phyloP scores from a whole-genome alignment of 257 asterid species.

The Verbena officinalis region DNA sequence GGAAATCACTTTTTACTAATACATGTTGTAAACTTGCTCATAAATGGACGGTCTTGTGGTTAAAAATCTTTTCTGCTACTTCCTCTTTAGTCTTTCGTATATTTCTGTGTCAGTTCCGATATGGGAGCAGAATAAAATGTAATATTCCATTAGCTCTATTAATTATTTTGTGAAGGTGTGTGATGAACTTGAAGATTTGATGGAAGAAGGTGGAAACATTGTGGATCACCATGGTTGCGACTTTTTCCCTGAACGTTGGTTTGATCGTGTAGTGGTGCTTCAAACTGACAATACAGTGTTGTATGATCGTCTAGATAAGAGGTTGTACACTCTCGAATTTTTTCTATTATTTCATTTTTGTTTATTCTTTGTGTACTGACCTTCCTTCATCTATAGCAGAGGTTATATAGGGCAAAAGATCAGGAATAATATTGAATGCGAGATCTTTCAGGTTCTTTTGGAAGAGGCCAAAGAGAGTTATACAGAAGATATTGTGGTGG shows the following conservation, averaged over 20 bases:
- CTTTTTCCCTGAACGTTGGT: constrained; percentile 97
- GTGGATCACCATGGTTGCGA: constrained; percentile 97
- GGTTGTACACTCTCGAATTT: constrained; percentile 39
- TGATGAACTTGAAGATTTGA: constrained; percentile 92
- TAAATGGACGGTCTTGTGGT: background rate
- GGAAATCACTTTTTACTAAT: background rate
- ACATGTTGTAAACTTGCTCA: background rate
- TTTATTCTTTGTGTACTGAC: background rate
- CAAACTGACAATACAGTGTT: constrained; percentile 73
- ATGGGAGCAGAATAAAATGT: background rate
- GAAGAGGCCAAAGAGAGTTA: constrained; percentile 96
- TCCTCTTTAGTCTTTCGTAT: background rate
- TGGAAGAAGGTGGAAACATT: constrained; percentile 94
- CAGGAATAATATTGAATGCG: constrained; percentile 81
- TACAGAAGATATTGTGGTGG: constrained; percentile 67
- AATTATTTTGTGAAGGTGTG: constrained; percentile 53
- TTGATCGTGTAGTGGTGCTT: constrained; percentile 77
- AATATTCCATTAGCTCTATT: background rate
- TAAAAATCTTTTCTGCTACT: background rate
- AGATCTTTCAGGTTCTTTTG: constrained; percentile 80
- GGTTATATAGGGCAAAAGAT: constrained; percentile 86
- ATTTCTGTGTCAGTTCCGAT: background rate
- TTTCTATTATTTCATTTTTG: background rate
- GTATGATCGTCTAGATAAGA: constrained; percentile 75
- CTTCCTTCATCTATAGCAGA: constrained; percentile 39